These are phyloP conservation scores for Penicillium sp. DNA, from an alignment of 2,329 filamentous ascomycete species.

Conservation along the genomic window DNA sequence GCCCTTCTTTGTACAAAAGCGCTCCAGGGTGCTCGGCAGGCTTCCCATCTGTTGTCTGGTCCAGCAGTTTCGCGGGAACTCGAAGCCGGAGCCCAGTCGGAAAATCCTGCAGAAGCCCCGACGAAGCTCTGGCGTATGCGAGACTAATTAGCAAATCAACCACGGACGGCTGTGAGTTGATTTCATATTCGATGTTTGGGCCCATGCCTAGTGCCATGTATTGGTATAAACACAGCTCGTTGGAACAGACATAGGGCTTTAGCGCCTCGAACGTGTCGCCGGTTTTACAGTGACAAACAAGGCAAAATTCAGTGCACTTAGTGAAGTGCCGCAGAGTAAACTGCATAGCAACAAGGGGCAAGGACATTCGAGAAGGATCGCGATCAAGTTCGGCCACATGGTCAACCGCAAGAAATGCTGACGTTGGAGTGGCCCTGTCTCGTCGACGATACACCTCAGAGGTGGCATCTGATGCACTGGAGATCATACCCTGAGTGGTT, in stretches of 20 bases:
- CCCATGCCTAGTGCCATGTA: constrained; percentile 85
- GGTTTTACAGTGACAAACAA: constrained; percentile 73
- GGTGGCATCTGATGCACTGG: constrained; percentile 10
- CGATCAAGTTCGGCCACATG: constrained; percentile 41
- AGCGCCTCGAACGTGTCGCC: constrained; percentile 55
- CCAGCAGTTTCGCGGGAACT: constrained; percentile 40
- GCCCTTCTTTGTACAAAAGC: constrained; percentile 29
- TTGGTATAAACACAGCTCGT: constrained; percentile 75
- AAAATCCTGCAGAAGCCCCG: constrained; percentile 48
- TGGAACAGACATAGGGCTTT: constrained; percentile 67
- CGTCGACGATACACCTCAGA: constrained; percentile 17
- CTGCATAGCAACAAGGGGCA: constrained; percentile 63
- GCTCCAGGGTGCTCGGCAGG: background rate
- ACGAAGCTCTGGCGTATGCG: constrained; percentile 61
- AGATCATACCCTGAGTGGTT: constrained; percentile 41
- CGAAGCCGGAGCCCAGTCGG: constrained; percentile 55
- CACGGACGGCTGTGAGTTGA: constrained; percentile 71
- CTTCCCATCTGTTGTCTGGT: too few relatives aligned
- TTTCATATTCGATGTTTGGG: constrained; percentile 79
- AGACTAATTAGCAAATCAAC: constrained; percentile 82
- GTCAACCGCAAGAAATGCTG: constrained; percentile 49
- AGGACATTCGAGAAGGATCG: constrained; percentile 42
- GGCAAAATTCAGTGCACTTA: constrained; percentile 79
- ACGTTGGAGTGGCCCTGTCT: constrained; percentile 29
- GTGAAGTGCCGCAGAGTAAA: constrained; percentile 73